phyloP scores from a whole-genome alignment of 2,329 filamentous ascomycete genomes.

The Cytospora mali region DNA sequence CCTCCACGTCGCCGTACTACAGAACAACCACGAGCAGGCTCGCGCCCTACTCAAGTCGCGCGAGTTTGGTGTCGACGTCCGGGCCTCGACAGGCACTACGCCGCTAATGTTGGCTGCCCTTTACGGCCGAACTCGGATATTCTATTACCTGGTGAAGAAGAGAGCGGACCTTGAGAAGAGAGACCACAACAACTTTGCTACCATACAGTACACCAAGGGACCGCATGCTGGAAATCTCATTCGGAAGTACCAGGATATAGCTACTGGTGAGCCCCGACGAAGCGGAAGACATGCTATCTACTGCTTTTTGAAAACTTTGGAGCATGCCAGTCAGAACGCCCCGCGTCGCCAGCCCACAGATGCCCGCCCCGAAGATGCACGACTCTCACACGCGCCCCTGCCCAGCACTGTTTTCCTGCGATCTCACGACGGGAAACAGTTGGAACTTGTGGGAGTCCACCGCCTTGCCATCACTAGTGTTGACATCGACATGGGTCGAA shows the following conservation, averaged over 20 bases:
- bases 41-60: background rate
- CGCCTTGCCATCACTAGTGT: background rate
- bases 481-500: background rate
- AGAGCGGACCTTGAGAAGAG: background rate
- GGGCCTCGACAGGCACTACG: background rate
- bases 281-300: background rate
- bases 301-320: background rate
- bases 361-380: background rate
- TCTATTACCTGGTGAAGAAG: background rate
- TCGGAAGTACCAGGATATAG: background rate
- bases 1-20: background rate
- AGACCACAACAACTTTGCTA: background rate
- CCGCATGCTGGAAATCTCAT: background rate
- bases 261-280: fast-evolving
- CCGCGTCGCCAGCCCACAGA: background rate
- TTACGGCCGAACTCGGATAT: background rate
- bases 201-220: background rate
- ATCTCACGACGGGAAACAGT: background rate
- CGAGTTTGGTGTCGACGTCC: background rate
- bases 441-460: background rate
- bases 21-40: background rate
- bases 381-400: background rate
- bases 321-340: background rate
- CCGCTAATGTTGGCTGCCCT: slow-evolving; percentile 5
- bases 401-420: slow-evolving; percentile 3